These are phyloP conservation scores for Salvia sclarea DNA, from an alignment of 305 asterid species.

Conservation along the genomic window DNA sequence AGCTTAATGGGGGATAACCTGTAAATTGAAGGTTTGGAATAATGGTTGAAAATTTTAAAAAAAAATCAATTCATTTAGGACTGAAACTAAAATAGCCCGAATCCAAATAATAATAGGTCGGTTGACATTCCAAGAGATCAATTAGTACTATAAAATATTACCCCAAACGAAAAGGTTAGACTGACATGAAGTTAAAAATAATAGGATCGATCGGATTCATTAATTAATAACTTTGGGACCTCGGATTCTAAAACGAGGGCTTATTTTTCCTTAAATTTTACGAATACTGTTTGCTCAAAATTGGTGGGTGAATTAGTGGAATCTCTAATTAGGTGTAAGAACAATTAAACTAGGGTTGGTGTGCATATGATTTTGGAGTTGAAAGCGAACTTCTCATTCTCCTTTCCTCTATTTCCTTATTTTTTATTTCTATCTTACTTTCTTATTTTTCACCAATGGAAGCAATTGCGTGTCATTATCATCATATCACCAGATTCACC, in stretches of 20 bases:
- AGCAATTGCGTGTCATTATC: conserved; percentile 7
- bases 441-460: not conserved
- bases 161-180: no score
- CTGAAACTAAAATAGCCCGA: no score
- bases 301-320: conserved; percentile 20
- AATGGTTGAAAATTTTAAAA: no score
- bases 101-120: no score
- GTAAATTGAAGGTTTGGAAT: no score
- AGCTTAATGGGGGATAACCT: no score
- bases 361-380: conserved; percentile 23
- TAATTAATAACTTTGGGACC: not conserved
- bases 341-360: not conserved
- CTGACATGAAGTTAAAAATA: no score
- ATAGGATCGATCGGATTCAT: no score
- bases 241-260: conserved; percentile 17
- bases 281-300: not conserved
- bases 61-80: no score
- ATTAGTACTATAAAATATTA: no score
- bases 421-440: not conserved
- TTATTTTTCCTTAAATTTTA: not conserved
- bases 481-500: not conserved
- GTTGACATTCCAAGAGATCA: no score
- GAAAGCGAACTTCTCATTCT: conserved; percentile 19
- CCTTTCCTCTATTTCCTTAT: not conserved
- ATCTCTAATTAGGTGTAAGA: conserved; percentile 1